These are phyloP conservation scores for Podospora anserina DNA, from an alignment of 495 filamentous ascomycete species.

Conservation along the genomic window DNA sequence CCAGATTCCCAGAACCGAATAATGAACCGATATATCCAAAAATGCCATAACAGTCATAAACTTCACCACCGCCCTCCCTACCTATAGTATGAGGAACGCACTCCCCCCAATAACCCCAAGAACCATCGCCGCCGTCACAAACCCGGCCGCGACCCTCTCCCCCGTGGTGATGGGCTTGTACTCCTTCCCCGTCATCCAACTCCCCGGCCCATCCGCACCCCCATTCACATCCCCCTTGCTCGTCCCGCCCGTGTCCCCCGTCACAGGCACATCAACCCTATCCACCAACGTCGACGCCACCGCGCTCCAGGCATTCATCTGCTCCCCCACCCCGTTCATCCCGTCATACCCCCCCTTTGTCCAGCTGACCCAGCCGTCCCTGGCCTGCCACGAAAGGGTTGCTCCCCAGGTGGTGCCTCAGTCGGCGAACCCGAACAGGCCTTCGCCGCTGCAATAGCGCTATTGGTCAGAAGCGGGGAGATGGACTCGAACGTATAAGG, in stretches of 20 bases:
- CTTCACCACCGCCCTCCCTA: not conserved
- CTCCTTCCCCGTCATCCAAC: conserved; percentile 22
- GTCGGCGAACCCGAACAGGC: conserved; percentile 57
- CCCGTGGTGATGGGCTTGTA: conserved; percentile 48
- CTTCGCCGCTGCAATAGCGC: conserved; percentile 58
- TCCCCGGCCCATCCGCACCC: conserved; percentile 36
- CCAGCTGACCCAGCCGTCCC: conserved; percentile 54
- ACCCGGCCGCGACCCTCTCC: conserved; percentile 62
- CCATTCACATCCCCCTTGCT: conserved; percentile 60
- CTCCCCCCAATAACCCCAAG: conserved; percentile 50
- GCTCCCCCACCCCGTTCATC: conserved; percentile 60
- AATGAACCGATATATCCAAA: not conserved
- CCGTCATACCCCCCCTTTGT: conserved; percentile 39
- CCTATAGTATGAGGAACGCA: conserved; percentile 42
- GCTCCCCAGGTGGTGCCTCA: conserved; percentile 44
- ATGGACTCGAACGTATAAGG: conserved; percentile 58
- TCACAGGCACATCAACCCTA: conserved; percentile 48
- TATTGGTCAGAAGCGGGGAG: conserved; percentile 54
- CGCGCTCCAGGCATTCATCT: conserved; percentile 67
- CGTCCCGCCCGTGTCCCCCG: conserved; percentile 59
- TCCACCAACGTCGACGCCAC: conserved; percentile 61
- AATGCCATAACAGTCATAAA: not conserved
- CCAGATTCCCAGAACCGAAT: not conserved
- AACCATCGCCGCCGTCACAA: conserved; percentile 59
- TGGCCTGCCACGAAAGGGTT: conserved; percentile 45